Conservation (phyloP, 768 basidiomycete species). For the Kwoniella dendrophila region DNA sequence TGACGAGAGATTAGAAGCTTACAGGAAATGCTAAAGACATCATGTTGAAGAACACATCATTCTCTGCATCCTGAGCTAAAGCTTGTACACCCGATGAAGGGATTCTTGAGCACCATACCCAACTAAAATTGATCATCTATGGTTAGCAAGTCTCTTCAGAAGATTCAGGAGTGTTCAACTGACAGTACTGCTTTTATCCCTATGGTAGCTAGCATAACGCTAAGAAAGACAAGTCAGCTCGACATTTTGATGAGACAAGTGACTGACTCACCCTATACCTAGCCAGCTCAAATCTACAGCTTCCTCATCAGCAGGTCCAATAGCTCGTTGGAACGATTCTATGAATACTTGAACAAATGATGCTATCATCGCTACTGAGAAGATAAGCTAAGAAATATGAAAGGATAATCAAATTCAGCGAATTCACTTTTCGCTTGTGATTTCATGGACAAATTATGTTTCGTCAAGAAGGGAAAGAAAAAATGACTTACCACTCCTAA, state of each 20-base stretch:
- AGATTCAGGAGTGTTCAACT: conserved; percentile 2
- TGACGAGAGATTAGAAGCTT: conserved; percentile 7
- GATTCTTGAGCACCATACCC: conserved; percentile 54
- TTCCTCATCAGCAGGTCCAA: conserved; percentile 33
- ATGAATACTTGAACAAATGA: conserved; percentile 57
- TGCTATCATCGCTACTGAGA: conserved; percentile 58
- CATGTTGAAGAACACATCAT: conserved; percentile 58
- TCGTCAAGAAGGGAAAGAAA: neutral
- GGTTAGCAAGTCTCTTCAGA: neutral
- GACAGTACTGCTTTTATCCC: conserved; percentile 54
- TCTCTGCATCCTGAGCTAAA: conserved; percentile 58
- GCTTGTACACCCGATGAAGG: conserved; percentile 56
- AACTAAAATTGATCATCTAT: conserved; percentile 24
- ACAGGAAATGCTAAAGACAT: conserved; percentile 58
- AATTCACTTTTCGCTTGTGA: neutral
- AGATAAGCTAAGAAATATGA: conserved; percentile 45
- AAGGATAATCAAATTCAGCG: neutral
- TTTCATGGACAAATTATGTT: neutral
- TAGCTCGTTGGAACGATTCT: conserved; percentile 55
- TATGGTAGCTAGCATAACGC: conserved; percentile 57
- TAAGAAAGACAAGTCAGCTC: conserved; percentile 5
- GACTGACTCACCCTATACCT: conserved; percentile 47
- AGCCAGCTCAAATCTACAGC: conserved; percentile 45
- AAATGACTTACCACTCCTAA: conserved; percentile 53
- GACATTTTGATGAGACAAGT: neutral